Percentiles rank a stretch among this genome's conserved stretches.
Evolutionary conservation across 768 basidiomycete genomes (phyloP).

Genomic region (Holtermanniella nyarrowii): DNA sequence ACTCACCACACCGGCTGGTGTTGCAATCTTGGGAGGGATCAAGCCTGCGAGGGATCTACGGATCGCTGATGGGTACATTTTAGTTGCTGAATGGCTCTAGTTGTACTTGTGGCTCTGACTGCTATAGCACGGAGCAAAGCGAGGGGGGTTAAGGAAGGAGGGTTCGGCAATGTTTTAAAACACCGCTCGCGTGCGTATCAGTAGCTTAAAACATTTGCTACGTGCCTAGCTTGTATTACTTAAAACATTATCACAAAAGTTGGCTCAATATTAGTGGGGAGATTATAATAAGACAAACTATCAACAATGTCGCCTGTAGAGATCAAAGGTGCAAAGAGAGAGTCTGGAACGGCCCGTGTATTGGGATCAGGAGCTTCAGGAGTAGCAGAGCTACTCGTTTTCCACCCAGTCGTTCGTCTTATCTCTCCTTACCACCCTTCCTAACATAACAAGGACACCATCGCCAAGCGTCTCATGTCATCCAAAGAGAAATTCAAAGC

Average conservation of each 20-base stretch:
- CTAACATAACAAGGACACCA: slow-evolving; percentile 66
- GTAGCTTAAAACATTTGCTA: too few relatives aligned
- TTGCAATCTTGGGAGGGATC: slow-evolving; percentile 91
- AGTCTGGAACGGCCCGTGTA: slow-evolving; percentile 80
- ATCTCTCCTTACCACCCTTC: not conserved
- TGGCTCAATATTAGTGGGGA: too few relatives aligned
- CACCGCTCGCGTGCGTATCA: too few relatives aligned
- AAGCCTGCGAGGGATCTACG: slow-evolving; percentile 75
- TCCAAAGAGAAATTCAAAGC: slow-evolving; percentile 57
- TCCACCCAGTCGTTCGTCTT: slow-evolving; percentile 57
- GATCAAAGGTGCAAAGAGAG: slow-evolving; percentile 41
- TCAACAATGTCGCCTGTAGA: too few relatives aligned
- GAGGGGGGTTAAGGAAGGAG: too few relatives aligned
- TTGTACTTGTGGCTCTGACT: too few relatives aligned
- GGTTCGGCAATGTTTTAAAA: too few relatives aligned
- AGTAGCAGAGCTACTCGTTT: slow-evolving; percentile 85
- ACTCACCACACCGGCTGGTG: slow-evolving; percentile 75
- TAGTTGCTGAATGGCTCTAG: slow-evolving; percentile 1
- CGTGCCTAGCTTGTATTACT: too few relatives aligned
- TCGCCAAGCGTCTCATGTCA: slow-evolving; percentile 98
- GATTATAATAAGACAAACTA: too few relatives aligned
- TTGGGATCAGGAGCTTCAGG: slow-evolving; percentile 93
- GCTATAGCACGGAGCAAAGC: too few relatives aligned
- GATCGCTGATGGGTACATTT: slow-evolving; percentile 72
- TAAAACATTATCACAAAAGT: too few relatives aligned